Evolutionary conservation across 805 yeast species (phyloP).

Genomic region (Ogataea nonfermentans): DNA sequence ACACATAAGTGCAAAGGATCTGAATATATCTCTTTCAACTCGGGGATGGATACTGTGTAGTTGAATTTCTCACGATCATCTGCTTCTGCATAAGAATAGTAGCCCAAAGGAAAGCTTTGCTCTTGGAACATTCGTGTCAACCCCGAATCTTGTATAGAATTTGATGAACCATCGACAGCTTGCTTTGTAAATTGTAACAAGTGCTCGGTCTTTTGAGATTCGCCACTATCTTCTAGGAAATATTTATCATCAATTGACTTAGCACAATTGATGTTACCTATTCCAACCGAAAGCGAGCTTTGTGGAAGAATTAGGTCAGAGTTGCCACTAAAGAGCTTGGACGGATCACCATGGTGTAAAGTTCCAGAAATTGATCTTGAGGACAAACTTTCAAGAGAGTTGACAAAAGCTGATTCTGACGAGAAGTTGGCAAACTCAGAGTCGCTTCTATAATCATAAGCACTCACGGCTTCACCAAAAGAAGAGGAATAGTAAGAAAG

Average conservation of each 20-base stretch:
- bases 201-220: too few relatives aligned
- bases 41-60: conserved; percentile 22
- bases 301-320: too few relatives aligned
- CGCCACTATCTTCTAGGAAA: too few relatives aligned
- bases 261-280: too few relatives aligned
- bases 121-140: conserved; percentile 45
- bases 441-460: conserved; percentile 13
- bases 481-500: conserved; percentile 13
- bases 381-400: conserved; percentile 12
- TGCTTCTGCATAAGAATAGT: conserved; percentile 29
- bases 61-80: conserved; percentile 5
- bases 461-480: conserved; percentile 14
- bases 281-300: too few relatives aligned
- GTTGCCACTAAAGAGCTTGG: too few relatives aligned
- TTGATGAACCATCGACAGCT: not conserved
- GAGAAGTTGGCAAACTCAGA: conserved; percentile 32
- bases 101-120: conserved; percentile 44
- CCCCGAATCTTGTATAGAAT: conserved; percentile 29
- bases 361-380: not conserved
- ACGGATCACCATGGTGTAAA: not conserved
- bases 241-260: too few relatives aligned
- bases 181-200: not conserved
- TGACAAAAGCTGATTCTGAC: conserved; percentile 24
- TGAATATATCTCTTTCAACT: conserved; percentile 10
- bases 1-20: conserved; percentile 27